Base-by-base conservation (phyloP, 805 yeast genomes). In the Kluyveromyces aestuarii region DNA sequence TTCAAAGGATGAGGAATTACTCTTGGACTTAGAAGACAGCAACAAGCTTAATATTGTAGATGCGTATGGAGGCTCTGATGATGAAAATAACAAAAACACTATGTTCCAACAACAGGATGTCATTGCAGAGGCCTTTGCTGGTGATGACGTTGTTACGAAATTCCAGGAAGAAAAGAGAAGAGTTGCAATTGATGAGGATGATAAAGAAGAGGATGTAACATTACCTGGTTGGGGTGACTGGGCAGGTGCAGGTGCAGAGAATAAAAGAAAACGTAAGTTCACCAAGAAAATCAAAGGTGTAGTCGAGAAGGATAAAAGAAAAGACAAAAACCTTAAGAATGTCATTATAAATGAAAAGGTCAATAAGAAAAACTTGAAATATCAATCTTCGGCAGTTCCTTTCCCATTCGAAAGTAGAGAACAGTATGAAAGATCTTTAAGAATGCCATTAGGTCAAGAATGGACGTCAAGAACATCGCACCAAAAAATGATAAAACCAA, bases 171-270 rank as follows among this genome's bases (percentile, higher is more conserved):
- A 90, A 58, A 93, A 91, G 70, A 71, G 73, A 49, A 74, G 78
- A 55, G 77, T 77, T 11, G 72, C 75, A 6, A 76, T 71, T 41
- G 89, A 84, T 43, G 97, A 91, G 65, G 97, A 81, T 50, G 97
- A 91, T 66, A 76, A 87, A 61, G 89, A 83, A 59, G 82, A 84
- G 50, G 96, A 90, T 62, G 69, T 84, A 44, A 84, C 96, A 0
- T 68, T 90, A 46, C 98, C 97, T 2, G 99, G 99, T 1, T 93
- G 98, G 97, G 98, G 98, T 44, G 86, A 84, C 41, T 93, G 99
- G 99, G 85, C 91, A 10, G 96, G 96, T 37, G 79, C 77, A 9
- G 74, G 75, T 18, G 62, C 69, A 10, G 67, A 63, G 53, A 63
- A 70, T 64, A 51, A 75, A 40, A 64, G 76, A 61, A 80, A 78